Evolutionary conservation across 2,329 filamentous ascomycete species (phyloP), one percentile per base, ranked within the genome.

Genomic region (Xylaria sp.): DNA sequence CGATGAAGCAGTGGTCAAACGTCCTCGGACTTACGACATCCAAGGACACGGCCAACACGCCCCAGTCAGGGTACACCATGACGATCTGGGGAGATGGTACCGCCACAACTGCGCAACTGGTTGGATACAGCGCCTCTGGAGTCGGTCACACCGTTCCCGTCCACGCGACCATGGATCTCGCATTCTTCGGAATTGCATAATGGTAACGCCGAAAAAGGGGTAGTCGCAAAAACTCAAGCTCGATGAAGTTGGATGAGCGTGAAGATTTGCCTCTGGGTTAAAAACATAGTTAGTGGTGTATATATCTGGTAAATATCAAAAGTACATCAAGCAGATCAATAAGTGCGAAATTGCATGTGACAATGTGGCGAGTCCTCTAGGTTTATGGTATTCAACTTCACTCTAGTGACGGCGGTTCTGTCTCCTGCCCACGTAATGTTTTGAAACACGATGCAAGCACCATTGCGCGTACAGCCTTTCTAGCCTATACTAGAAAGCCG

Each of bases 1-100:
- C 79, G 18, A 71, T 85, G 64, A 84, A 84, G 76, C 79, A 85
- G 71, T 85, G 83, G 83, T 81, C 81, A 18, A 80, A 82, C 52
- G 84, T 88, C 7, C 78, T 84, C 25, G 82, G 82, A 10, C 72
- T 77, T 41, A 76, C 72, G 68, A 75, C 73, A 41, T 75, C 78
- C 65, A 78, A 76, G 61, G 71, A 79, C 52, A 65, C 62, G 65
- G 41, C 76, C 52, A 77, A 80, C 69, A 79, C 74, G 20, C 81
- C 81, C 1, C 74, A 78, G 65, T 75, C 77, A 54, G 76, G 71
- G 6, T 82, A 81, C 69, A 82, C 81, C 13, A 76, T 78, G 75
- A 79, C 78, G 50, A 79, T 82, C 56, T 82, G 80, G 69, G 80
- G 80, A 7, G 72, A 75, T 3, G 77, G 77, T 41, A 74, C 66